Evolutionary conservation across 305 asterid species (phyloP), one percentile per base, ranked within the genome.

Genomic region (Withania somnifera): DNA sequence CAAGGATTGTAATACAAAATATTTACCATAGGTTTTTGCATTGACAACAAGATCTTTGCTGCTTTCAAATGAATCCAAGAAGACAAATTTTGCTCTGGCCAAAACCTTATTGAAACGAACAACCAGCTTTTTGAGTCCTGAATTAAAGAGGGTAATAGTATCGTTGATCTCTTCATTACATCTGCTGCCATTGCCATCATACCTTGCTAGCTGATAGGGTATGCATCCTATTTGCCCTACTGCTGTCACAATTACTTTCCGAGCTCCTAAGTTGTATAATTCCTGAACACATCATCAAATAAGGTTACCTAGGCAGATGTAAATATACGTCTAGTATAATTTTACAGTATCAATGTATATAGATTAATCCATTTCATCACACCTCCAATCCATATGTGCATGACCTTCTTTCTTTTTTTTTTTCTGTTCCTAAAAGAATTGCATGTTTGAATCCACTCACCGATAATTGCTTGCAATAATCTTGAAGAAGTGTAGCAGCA

Each of bases 221-320:
- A 94, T 94, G 92, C 98, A 94, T 6, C 98, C 97, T 42, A 94
- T 89, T 77, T 89, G 94, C 50, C 98, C 98, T 45, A 93, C 88
- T 22, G 81, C 90, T 11, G 97, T 84, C 56, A 94, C 96, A 7
- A 92, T 64, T 83, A 94, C 89, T 88, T 94, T 94, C 1, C 97
- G 91, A 4, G 96, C 98, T 78, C 98, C 98, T 90, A 90, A 84
- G 50, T 89, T 87, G 85, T 92, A 89, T 51, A 93, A 78, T 10
- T 82, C 84, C 98, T 95, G 67, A 42, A 69, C n/a, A 5, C 19
- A 67, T 66, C 17, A 38, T n/a, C n/a, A n/a, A n/a, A n/a, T n/a
- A n/a, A n/a, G n/a, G n/a, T n/a, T n/a, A n/a, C n/a, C n/a, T n/a
- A n/a, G n/a, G n/a, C n/a, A n/a, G n/a, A n/a, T n/a, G n/a, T n/a